Evolutionary conservation across 2,329 filamentous ascomycete species (phyloP), one percentile per base, ranked within the genome.

Genomic region (Aphanoascus verrucosus): DNA sequence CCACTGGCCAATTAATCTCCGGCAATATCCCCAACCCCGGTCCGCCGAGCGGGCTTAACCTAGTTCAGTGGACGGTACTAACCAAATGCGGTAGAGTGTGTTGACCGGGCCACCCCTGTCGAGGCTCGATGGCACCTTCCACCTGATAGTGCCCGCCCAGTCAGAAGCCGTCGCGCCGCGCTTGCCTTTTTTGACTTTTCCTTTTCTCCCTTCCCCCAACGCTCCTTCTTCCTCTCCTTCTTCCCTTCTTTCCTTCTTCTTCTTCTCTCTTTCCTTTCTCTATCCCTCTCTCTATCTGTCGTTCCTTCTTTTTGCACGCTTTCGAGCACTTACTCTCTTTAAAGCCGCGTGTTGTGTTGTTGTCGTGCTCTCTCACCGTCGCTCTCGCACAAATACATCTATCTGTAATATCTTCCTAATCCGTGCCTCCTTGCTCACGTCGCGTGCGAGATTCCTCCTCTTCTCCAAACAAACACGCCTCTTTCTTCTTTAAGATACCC

Each of bases 191-290:
- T 48, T 38, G 34, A 14, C 19, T 49, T 44, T 32, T 34, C 11
- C 23, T 3, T 56, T 35, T 54, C 54, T 55, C 43, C 54, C 53
- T n/a, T n/a, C n/a, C n/a, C n/a, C n/a, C n/a, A n/a, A n/a, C n/a
- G n/a, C n/a, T 32, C 28, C 31, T 32, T 14, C 41, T 51, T 23
- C 32, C 15, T 32, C 43, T 49, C 35, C 31, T 42, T 9, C 19
- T 34, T 7, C 20, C 35, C 5, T 19, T 23, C 20, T 31, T 40
- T 38, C 38, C 47, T 53, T 56, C 49, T 51, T 52, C 51, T 53
- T 34, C 49, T 44, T 20, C 15, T 41, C 48, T 32, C 19, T 15
- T 43, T 37, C 20, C 15, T 38, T 28, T 38, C 40, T 20, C 37
- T 19, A 5, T 28, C 31, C n/a, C 51, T 55, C 54, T 52, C 57